Conservation (phyloP, 1,139 yeast genomes). For the Candida sp. region DNA sequence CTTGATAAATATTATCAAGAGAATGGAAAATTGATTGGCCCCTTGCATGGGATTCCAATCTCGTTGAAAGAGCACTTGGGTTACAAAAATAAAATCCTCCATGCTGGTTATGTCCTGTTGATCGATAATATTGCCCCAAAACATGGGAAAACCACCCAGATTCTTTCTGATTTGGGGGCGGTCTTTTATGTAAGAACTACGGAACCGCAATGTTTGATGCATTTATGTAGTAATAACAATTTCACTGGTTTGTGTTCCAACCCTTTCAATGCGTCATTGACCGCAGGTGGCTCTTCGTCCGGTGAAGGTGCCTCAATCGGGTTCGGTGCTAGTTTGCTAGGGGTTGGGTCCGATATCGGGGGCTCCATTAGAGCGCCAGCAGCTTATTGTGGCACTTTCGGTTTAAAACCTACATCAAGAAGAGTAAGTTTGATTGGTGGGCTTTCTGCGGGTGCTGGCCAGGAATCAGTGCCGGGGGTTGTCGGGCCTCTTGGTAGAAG, state of each 20-base stretch:
- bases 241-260: slow-evolving; percentile 51
- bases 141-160: slow-evolving; percentile 1
- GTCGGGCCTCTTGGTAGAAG: slow-evolving; percentile 63
- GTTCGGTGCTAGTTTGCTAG: slow-evolving; percentile 20
- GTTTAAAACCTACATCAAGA: slow-evolving; percentile 42
- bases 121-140: slow-evolving; percentile 9
- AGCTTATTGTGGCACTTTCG: slow-evolving; percentile 24
- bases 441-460: slow-evolving; percentile 53
- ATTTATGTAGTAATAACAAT: slow-evolving; percentile 47
- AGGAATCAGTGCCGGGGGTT: slow-evolving; percentile 56
- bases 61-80: slow-evolving; percentile 20
- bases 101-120: slow-evolving; percentile 22
- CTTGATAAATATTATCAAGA: slow-evolving; percentile 13
- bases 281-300: slow-evolving; percentile 43
- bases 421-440: slow-evolving; percentile 53
- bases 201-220: slow-evolving; percentile 58
- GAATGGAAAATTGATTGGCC: slow-evolving; percentile 11
- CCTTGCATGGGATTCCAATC: slow-evolving; percentile 20
- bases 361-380: slow-evolving; percentile 27
- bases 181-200: slow-evolving; percentile 39
- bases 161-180: slow-evolving; percentile 16
- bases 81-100: slow-evolving; percentile 11
- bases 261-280: slow-evolving; percentile 48
- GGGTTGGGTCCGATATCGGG: slow-evolving; percentile 28
- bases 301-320: slow-evolving; percentile 25